These are phyloP conservation scores for Lathyrus tuberosus DNA, from an alignment of 306 rosid genomes.

Conservation along the genomic window DNA sequence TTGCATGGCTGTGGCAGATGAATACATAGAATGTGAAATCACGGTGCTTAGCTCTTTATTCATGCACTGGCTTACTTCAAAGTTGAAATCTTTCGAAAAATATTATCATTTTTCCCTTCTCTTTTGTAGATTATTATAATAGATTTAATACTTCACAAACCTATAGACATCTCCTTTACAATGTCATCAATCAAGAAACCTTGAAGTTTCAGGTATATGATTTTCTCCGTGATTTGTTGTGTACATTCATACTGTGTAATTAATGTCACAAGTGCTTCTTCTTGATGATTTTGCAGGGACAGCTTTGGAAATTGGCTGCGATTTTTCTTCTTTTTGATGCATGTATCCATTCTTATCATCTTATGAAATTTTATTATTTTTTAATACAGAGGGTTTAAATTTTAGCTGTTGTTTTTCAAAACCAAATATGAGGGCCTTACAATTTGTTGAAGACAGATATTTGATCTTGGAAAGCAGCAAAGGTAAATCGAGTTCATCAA, in stretches of 20 bases:
- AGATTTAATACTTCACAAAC: slow-evolving; percentile 86
- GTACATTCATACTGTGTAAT: background rate
- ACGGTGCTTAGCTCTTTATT: slow-evolving; percentile 51
- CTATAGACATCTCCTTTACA: slow-evolving; percentile 78
- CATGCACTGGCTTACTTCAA: slow-evolving; percentile 1
- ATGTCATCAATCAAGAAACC: slow-evolving; percentile 57
- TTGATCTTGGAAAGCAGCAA: slow-evolving; percentile 58
- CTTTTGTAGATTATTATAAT: slow-evolving; percentile 65
- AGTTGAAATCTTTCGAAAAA: slow-evolving; percentile 19
- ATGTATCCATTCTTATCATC: slow-evolving; percentile 61
- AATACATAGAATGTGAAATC: slow-evolving; percentile 82
- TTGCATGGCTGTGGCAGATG: slow-evolving; percentile 81
- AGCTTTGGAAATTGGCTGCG: slow-evolving; percentile 63
- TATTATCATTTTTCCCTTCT: background rate
- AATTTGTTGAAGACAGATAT: slow-evolving; percentile 57
- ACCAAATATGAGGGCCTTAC: slow-evolving; percentile 49
- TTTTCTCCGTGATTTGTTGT: slow-evolving; percentile 17
- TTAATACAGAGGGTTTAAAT: slow-evolving; percentile 7
- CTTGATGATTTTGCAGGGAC: slow-evolving; percentile 61
- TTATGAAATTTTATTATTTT: slow-evolving; percentile 25
- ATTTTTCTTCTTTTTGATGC: slow-evolving; percentile 83
- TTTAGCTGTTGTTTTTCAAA: slow-evolving; percentile 30
- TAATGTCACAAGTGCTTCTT: slow-evolving; percentile 27
- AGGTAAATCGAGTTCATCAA: slow-evolving; percentile 50
- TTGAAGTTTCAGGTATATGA: slow-evolving; percentile 56